Evolutionary conservation across 257 asterid species (phyloP).

Genomic region (Coffea canephora): DNA sequence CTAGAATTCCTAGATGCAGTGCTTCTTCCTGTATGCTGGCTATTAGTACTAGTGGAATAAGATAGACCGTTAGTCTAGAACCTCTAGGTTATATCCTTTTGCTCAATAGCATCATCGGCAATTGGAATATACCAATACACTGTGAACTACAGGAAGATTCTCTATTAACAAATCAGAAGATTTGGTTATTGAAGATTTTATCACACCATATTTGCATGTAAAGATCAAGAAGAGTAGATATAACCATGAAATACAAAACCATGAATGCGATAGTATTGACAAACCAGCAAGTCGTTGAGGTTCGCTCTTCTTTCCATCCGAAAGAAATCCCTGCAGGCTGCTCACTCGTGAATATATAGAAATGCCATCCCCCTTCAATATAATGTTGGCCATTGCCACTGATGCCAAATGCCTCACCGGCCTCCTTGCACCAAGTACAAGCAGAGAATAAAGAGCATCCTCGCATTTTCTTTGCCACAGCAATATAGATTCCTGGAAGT

Average conservation of each 20-base stretch:
- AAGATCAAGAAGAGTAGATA: not conserved
- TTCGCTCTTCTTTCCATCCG: conserved; percentile 85
- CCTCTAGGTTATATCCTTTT: not conserved
- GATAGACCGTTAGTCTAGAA: too few relatives aligned
- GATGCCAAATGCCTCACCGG: conserved; percentile 97
- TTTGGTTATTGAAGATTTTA: not conserved
- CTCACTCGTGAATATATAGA: conserved; percentile 97
- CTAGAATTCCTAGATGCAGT: not conserved
- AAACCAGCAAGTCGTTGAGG: conserved; percentile 89
- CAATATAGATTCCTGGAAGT: conserved; percentile 72
- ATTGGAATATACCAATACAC: too few relatives aligned
- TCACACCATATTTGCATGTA: not conserved
- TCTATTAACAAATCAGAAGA: not conserved
- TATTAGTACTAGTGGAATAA: too few relatives aligned
- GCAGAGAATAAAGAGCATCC: conserved; percentile 84
- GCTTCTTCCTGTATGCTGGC: not conserved
- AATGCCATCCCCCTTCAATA: conserved; percentile 77
- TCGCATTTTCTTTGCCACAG: conserved; percentile 91
- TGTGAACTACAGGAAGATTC: not conserved
- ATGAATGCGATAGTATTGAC: conserved; percentile 18
- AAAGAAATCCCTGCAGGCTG: conserved; percentile 93
- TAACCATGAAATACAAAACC: not conserved
- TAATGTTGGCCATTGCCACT: conserved; percentile 86
- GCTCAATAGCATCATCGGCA: not conserved
- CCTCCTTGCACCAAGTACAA: conserved; percentile 91